phyloP scores from a whole-genome alignment of 192 early-diverging fungal genomes.

The Paraglomus brasilianum region DNA sequence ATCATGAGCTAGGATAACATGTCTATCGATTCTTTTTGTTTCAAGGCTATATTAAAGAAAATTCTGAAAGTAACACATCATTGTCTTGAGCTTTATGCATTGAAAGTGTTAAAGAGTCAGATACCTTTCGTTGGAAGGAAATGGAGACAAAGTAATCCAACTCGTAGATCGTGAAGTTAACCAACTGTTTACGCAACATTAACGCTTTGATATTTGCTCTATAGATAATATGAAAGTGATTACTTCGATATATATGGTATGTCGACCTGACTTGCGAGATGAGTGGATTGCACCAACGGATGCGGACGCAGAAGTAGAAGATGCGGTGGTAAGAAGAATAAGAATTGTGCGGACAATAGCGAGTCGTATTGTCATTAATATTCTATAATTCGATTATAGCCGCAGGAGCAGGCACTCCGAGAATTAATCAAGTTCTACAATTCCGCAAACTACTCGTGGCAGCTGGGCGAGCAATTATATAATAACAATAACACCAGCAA shows the following conservation, averaged over 20 bases:
- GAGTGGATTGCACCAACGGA: constrained; percentile 70
- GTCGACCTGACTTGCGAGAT: constrained; percentile 62
- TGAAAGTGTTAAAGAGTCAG: constrained; percentile 81
- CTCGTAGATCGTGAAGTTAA: constrained; percentile 18
- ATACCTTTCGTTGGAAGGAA: constrained; percentile 76
- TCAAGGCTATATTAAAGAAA: constrained; percentile 69
- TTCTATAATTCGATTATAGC: no score
- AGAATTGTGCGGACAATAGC: no score
- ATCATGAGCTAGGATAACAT: no score
- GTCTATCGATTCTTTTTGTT: no score
- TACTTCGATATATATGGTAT: constrained; percentile 67
- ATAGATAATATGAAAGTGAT: constrained; percentile 78
- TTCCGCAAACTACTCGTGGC: constrained; percentile 43
- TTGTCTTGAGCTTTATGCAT: constrained; percentile 65
- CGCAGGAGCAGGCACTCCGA: constrained; percentile 67
- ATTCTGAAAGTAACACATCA: constrained; percentile 71
- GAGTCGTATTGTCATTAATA: no score
- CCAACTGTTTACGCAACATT: background rate
- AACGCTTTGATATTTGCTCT: constrained; percentile 14
- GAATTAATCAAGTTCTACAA: constrained; percentile 63
- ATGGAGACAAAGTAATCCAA: constrained; percentile 75
- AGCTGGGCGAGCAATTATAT: constrained; percentile 35
- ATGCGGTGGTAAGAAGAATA: constrained; percentile 55
- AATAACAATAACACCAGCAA: constrained; percentile 27
- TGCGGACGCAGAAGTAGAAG: constrained; percentile 67